Evolutionary conservation across 2,329 filamentous ascomycete genomes (phyloP), one percentile per base, ranked within the genome.

Genomic region (Ophiobolus disseminans): DNA sequence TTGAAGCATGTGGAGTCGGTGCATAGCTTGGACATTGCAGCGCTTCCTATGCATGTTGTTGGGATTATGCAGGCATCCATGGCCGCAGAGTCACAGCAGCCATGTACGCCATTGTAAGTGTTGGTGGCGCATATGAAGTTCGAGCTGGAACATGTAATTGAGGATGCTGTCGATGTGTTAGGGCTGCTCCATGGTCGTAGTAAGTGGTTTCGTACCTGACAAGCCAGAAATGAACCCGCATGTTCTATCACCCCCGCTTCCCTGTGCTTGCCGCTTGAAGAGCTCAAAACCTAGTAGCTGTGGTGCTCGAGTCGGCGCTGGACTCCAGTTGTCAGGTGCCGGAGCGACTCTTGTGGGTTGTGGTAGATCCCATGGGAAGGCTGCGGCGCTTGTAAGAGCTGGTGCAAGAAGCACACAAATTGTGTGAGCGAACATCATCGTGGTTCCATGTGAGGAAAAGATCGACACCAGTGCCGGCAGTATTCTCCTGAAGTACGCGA

Each of bases 91-190:
- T 69, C 47, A 51, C 70, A 73, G 57, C 70, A 73, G 38, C 69
- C 69, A 26, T 71, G 68, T 3, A 65, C 63, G 32, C 62, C 67
- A 13, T 60, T 58, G 45, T 48, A 54, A 5, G 59, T 63, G 46
- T 71, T 72, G 39, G 69, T 72, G 23, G 69, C 69, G 53, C 70
- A 73, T 25, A 64, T 55, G 20, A 57, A 46, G 25, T 52, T 55
- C 1, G 55, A 40, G 30, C 62, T 59, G 22, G 55, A 51, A 30
- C 69, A 73, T 13, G 68, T 70, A 48, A 71, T 47, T 14, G 68
- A 59, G 8, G 53, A 59, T 40, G 53, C 69, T 73, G 11, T 8
- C 23, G 3, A 2, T 11, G 2, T n/a, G 25, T 65, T 25, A 62
- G 55, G 25, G 39, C 40, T 17, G 14, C 13, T 20, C n/a, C 7